phyloP scores from a whole-genome alignment of 2,329 filamentous ascomycete genomes.

The Chaetothyriales sp. region DNA sequence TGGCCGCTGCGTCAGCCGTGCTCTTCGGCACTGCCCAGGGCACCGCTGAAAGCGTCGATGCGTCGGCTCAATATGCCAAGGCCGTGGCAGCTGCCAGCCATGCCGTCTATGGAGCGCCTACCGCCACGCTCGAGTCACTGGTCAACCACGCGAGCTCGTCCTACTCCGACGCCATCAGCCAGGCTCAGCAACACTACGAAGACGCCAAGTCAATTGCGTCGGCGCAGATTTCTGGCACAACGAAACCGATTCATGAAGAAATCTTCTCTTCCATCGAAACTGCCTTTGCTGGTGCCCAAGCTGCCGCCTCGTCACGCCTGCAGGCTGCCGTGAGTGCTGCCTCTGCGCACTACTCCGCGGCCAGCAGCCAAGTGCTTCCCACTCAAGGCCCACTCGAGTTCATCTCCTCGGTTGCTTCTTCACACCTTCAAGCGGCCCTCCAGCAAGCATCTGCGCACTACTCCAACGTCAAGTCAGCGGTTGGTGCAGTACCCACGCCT shows the following conservation, averaged over 20 bases:
- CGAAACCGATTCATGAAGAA: slow-evolving; percentile 55
- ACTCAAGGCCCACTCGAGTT: slow-evolving; percentile 39
- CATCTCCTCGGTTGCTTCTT: slow-evolving; percentile 55
- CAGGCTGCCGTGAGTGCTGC: slow-evolving; percentile 43
- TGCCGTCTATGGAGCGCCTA: slow-evolving; percentile 38
- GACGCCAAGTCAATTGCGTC: slow-evolving; percentile 56
- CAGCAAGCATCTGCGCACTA: slow-evolving; percentile 59
- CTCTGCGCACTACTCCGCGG: slow-evolving; percentile 23
- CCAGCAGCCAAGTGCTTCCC: slow-evolving; percentile 25
- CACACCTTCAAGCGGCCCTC: slow-evolving; percentile 56
- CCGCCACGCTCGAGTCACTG: slow-evolving; percentile 31
- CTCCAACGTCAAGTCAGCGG: slow-evolving; percentile 51
- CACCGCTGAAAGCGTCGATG: slow-evolving; percentile 33
- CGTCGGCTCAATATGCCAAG: slow-evolving; percentile 41
- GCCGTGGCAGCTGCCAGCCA: slow-evolving; percentile 47
- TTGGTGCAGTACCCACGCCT: slow-evolving; percentile 49
- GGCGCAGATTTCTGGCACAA: slow-evolving; percentile 52
- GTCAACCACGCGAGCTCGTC: slow-evolving; percentile 28
- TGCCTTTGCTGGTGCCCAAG: slow-evolving; percentile 53
- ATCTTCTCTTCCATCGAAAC: slow-evolving; percentile 55
- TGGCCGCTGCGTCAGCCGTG: slow-evolving; percentile 43
- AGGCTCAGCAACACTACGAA: slow-evolving; percentile 54
- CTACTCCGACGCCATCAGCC: slow-evolving; percentile 52
- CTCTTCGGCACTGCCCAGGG: slow-evolving; percentile 38
- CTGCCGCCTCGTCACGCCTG: slow-evolving; percentile 47